These are phyloP conservation scores for Mycena crocata DNA, from an alignment of 768 basidiomycete species.

Conservation along the genomic window DNA sequence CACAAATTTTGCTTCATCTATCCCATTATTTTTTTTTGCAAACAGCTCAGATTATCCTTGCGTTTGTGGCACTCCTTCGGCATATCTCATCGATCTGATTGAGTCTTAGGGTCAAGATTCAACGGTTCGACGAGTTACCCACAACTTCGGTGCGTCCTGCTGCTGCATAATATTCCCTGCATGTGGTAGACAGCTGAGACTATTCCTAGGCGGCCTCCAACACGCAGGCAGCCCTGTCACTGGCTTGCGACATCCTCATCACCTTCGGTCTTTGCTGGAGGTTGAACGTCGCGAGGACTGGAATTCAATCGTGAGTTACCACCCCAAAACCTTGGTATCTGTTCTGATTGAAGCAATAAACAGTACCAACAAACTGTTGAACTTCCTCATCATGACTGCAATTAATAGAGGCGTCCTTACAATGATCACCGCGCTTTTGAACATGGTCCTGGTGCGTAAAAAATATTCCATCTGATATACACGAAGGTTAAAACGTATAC, in stretches of 20 bases:
- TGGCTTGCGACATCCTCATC: conserved; percentile 13
- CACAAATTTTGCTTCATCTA: background rate
- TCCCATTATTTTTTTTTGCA: too few relatives aligned
- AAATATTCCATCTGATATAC: background rate
- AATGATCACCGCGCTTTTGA: conserved; percentile 18
- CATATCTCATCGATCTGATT: background rate
- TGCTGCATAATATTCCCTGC: background rate
- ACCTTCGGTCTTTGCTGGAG: conserved; percentile 14
- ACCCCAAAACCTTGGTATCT: too few relatives aligned
- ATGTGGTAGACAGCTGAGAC: background rate
- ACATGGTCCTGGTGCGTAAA: conserved; percentile 16
- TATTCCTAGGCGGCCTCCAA: background rate
- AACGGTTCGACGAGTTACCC: background rate
- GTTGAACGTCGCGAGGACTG: background rate
- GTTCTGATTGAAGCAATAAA: background rate
- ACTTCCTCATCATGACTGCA: conserved; percentile 17
- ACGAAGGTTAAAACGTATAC: background rate
- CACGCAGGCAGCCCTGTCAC: conserved; percentile 3
- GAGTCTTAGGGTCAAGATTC: background rate
- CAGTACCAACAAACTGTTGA: conserved; percentile 18
- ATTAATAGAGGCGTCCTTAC: conserved; percentile 24
- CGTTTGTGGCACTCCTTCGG: background rate
- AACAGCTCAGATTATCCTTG: conserved; percentile 11
- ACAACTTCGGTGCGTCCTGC: background rate
- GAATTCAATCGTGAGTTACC: conserved; percentile 17